Evolutionary conservation across 352 stramenopile genomes (phyloP).

Genomic region (Globisporangium irregulare): DNA sequence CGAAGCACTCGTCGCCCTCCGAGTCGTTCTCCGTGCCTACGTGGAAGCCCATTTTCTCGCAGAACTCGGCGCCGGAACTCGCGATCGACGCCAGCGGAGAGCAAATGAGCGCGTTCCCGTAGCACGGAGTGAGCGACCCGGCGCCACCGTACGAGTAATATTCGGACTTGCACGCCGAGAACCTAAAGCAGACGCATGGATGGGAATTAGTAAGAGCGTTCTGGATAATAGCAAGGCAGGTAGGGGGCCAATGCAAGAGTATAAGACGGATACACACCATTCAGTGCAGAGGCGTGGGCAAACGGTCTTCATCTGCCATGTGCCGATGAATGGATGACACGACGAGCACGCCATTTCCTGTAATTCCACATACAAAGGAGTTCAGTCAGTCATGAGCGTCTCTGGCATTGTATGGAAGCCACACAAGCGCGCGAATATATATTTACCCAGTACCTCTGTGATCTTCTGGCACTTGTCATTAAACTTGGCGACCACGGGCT

Average conservation of each 20-base stretch:
- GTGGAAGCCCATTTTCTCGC: constrained; percentile 76
- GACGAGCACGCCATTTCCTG: constrained; percentile 81
- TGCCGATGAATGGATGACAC: constrained; percentile 79
- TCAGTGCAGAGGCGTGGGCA: constrained; percentile 74
- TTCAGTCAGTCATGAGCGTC: not conserved
- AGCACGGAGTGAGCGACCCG: constrained; percentile 67
- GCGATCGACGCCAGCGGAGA: constrained; percentile 66
- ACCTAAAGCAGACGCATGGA: constrained; percentile 17
- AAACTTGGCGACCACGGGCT: constrained; percentile 76
- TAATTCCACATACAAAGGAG: not conserved
- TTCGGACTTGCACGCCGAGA: constrained; percentile 60
- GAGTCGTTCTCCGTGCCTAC: constrained; percentile 59
- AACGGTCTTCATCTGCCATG: constrained; percentile 66
- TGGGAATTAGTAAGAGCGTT: not conserved
- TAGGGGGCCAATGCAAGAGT: not conserved
- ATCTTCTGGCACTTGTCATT: constrained; percentile 60
- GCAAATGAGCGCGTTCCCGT: constrained; percentile 80
- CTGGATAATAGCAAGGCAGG: not conserved
- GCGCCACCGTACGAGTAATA: constrained; percentile 68
- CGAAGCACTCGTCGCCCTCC: constrained; percentile 79
- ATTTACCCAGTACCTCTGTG: constrained; percentile 30
- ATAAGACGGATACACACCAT: constrained; percentile 35
- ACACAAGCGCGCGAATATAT: not conserved
- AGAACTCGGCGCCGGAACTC: constrained; percentile 57
- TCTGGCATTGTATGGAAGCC: not conserved